Evolutionary conservation across 2,329 filamentous ascomycete species (phyloP), one percentile per base, ranked within the genome.

Genomic region (Nakataea oryzae): DNA sequence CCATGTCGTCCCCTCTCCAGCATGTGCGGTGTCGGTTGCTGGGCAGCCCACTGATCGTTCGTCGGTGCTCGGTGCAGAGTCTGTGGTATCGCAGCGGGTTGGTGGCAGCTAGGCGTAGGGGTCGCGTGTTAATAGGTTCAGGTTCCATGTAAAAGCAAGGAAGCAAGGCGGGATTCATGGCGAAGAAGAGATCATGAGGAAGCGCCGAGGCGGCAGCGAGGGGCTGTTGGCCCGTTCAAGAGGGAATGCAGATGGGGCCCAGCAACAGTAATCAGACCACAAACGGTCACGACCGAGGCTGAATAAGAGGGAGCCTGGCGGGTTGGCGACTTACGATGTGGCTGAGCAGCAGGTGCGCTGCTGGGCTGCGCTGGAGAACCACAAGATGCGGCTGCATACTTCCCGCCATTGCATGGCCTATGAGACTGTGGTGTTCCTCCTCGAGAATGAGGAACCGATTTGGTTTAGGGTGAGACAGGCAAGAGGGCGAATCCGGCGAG

Each of bases 241-340:
- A 50, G 41, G 12, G 9, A 13, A 3, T 6, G 41, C 24, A 8
- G 41, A 24, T 50, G 17, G 17, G 41, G 41, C 17, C 14, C 41
- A 50, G 41, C 57, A 32, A 62, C 28, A 60, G 58, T 27, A 55
- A 62, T 59, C 58, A 57, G 41, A n/a, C 41, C 41, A 50, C 41
- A 50, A n/a, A 6, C 8, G 41, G 41, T 17, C 41, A 8, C 24
- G 41, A n/a, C 41, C 41, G 58, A 59, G 58, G 58, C 58, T 59
- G 58, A 59, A 59, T 59, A 59, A 59, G 58, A 50, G 41, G 41
- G 41, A n/a, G 41, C 41, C 41, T 24, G 41, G 6, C 21, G 17
- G 21, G 1, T 50, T 6, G 41, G 41, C 41, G 41, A 50, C 41
- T 50, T 50, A 50, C 41, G 41, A 50, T 3, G 41, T 7, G 41